Evolutionary conservation across 352 stramenopile genomes (phyloP), one percentile per base, ranked within the genome.

Genomic region (Phytophthora cactorum): DNA sequence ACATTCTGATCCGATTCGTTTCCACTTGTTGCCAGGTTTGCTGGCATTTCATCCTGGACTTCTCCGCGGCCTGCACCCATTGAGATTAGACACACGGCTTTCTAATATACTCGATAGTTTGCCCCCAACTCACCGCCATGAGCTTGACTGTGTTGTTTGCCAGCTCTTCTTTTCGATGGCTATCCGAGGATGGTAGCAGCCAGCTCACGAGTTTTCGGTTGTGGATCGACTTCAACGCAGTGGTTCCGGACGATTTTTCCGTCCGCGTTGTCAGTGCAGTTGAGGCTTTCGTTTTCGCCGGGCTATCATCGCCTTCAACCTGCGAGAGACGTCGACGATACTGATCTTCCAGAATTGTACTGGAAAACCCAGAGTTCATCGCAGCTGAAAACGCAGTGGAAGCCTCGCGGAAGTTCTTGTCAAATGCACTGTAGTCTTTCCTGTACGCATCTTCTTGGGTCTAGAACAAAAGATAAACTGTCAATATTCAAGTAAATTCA

Each of bases 181-280:
- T 78, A 1, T 93, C 86, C 0, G 78, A 91, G 5, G 85, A 72
- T 15, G 87, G 72, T 6, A 89, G 58, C 11, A 96, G 61, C 88
- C 88, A 96, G 17, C 82, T 92, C 3, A 93, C 86, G 14, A 96
- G 77, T 68, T 94, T 93, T 12, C 86, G 90, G 43, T 82, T 86
- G 63, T 89, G 89, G 68, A 87, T 71, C 12, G 55, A 70, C 53
- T 76, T 68, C 15, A 74, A 53, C 11, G 58, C 60, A 11, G 45
- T 53, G n/a, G 47, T 47, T 47, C 62, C 59, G 5, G 51, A 56
- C 1, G 52, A 28, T 62, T 67, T 74, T 41, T 66, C 62, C 0
- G 44, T 27, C 3, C 54, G 36, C 29, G 58, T 56, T 27, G 32
- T 27, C 28, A 60, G 2, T 43, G 47, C 29, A 12, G 25, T 66